Evolutionary conservation across 352 stramenopile genomes (phyloP).

Genomic region (Lagenidium giganteum): DNA sequence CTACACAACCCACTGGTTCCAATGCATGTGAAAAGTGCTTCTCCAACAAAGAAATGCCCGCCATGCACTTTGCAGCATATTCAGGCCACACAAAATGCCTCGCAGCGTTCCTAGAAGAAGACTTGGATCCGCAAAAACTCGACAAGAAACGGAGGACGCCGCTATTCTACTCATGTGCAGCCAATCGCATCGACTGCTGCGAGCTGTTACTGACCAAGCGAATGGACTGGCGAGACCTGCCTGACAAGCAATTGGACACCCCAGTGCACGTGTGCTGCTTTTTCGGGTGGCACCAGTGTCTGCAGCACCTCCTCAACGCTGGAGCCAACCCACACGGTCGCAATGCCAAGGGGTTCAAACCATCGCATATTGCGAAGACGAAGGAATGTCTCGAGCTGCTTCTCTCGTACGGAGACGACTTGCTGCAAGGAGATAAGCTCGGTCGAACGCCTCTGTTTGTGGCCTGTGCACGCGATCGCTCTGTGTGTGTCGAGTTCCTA

Average conservation of each 20-base stretch:
- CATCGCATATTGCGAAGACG: slow-evolving; percentile 55
- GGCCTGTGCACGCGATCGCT: slow-evolving; percentile 48
- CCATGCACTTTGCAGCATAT: slow-evolving; percentile 51
- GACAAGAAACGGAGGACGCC: slow-evolving; percentile 65
- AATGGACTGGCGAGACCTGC: slow-evolving; percentile 42
- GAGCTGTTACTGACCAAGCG: slow-evolving; percentile 26
- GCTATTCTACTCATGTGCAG: slow-evolving; percentile 65
- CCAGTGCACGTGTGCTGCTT: slow-evolving; percentile 72
- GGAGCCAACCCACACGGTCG: slow-evolving; percentile 54
- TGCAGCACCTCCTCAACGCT: slow-evolving; percentile 37
- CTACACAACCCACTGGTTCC: not conserved
- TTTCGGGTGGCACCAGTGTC: slow-evolving; percentile 50
- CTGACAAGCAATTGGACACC: slow-evolving; percentile 54
- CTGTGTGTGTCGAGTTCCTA: slow-evolving; percentile 48
- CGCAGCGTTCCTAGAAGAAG: slow-evolving; percentile 17
- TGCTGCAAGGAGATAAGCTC: slow-evolving; percentile 63
- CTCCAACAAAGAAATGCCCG: slow-evolving; percentile 44
- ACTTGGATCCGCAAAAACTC: slow-evolving; percentile 5
- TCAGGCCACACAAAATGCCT: slow-evolving; percentile 39
- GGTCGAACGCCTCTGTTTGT: slow-evolving; percentile 59
- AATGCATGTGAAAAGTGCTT: slow-evolving; percentile 33
- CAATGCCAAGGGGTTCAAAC: slow-evolving; percentile 67
- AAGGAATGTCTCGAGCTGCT: slow-evolving; percentile 46
- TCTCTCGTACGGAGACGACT: slow-evolving; percentile 47
- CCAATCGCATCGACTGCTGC: slow-evolving; percentile 40